Percentiles rank a stretch among this genome's conserved stretches.
These are phyloP conservation scores for Calonectria honghensis DNA, from an alignment of 2,329 filamentous ascomycete species.

Conservation along the genomic window DNA sequence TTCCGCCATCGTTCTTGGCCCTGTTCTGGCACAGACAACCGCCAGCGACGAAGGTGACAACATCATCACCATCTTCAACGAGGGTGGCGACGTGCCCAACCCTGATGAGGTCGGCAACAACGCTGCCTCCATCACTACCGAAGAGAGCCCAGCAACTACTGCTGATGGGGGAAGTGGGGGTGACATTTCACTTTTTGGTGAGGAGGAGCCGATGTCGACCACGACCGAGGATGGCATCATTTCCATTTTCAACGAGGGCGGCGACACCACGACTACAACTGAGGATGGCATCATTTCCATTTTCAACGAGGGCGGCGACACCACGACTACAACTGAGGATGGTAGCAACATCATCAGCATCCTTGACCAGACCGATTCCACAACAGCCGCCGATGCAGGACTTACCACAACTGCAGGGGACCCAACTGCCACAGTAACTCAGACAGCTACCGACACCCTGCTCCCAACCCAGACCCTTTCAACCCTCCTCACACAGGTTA, in stretches of 20 bases:
- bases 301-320: neutral
- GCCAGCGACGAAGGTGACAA: neutral
- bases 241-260: neutral
- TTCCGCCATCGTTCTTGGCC: conserved; percentile 27
- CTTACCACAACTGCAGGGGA: neutral
- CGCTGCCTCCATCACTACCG: neutral
- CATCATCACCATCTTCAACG: neutral
- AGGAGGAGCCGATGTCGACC: neutral
- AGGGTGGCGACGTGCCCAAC: neutral
- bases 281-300: neutral
- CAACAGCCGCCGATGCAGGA: neutral
- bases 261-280: neutral
- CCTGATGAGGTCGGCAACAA: neutral
- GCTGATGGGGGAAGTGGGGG: neutral
- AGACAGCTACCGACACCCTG: neutral
- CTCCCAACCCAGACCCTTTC: neutral
- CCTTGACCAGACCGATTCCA: no score
- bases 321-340: neutral
- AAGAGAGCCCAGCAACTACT: neutral
- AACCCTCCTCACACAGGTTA: neutral
- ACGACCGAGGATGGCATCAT: neutral
- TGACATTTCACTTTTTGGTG: neutral
- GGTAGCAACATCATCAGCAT: neutral
- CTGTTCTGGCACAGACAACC: conserved; percentile 11
- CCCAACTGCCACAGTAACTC: neutral